Percentiles rank a stretch among this genome's conserved stretches.
These are phyloP conservation scores for Tetrapisispora iriomotensis DNA, from an alignment of 805 yeast species.

Conservation along the genomic window DNA sequence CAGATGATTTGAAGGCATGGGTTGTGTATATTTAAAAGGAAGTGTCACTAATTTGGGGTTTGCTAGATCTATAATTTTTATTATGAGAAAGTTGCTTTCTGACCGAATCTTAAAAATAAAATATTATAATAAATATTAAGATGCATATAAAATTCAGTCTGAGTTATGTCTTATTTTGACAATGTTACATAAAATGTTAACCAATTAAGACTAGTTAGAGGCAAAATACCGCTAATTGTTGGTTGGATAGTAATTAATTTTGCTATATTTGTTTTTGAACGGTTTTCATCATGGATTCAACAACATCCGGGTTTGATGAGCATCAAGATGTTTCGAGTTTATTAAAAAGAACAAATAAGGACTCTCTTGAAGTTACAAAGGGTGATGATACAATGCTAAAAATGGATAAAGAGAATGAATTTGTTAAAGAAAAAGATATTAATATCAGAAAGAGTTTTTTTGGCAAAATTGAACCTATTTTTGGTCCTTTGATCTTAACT, in stretches of 20 bases:
- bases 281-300: background rate
- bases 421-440: background rate
- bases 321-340: background rate
- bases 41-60: too few species aligned
- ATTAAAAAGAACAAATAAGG: background rate
- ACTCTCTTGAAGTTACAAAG: background rate
- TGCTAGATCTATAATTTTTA: too few species aligned
- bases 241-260: background rate
- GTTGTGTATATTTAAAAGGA: too few species aligned
- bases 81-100: too few species aligned
- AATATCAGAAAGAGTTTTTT: background rate
- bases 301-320: background rate
- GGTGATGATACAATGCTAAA: background rate
- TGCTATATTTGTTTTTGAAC: background rate
- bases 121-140: too few species aligned
- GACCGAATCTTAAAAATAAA: too few species aligned
- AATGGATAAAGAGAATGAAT: background rate
- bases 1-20: too few species aligned
- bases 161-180: too few species aligned
- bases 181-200: too few species aligned
- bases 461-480: background rate
- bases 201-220: too few species aligned
- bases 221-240: too few species aligned
- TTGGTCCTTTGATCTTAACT: constrained; percentile 39
- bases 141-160: too few species aligned